A percentile compares a stretch with the other conserved stretches of the same genome.
phyloP scores from a whole-genome alignment of 176 grass and related monocot genomes.

The Zea luxurians region DNA sequence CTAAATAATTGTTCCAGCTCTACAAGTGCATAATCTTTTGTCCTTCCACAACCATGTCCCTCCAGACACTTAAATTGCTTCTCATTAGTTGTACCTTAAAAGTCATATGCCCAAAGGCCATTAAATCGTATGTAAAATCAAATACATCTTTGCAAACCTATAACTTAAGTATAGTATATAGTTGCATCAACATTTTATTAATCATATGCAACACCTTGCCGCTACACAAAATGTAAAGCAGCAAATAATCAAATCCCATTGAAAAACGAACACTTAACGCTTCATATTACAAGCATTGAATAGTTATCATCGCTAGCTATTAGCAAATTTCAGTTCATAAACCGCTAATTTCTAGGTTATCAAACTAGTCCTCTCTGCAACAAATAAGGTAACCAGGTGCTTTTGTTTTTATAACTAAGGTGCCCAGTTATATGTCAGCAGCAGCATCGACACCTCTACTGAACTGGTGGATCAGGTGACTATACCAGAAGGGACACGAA shows the following conservation, averaged over 20 bases:
- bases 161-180: not conserved
- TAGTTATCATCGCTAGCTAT: not conserved
- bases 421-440: not conserved
- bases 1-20: conserved; percentile 2
- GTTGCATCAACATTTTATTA: not conserved
- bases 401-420: not conserved
- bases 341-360: not conserved
- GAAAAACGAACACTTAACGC: not conserved
- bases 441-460: not conserved
- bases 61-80: not conserved
- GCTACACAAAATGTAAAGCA: not conserved
- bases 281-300: not conserved
- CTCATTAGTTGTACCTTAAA: not conserved
- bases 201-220: not conserved
- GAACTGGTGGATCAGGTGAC: not conserved
- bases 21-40: not conserved
- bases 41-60: not conserved
- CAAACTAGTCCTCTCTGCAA: not conserved
- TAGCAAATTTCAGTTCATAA: not conserved
- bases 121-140: not conserved
- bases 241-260: not conserved
- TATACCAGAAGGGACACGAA: too few species aligned
- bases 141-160: not conserved
- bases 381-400: not conserved
- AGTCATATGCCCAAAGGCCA: conserved; percentile 1